phyloP scores from a whole-genome alignment of 2,329 filamentous ascomycete species.

The Exophiala spinifera region DNA sequence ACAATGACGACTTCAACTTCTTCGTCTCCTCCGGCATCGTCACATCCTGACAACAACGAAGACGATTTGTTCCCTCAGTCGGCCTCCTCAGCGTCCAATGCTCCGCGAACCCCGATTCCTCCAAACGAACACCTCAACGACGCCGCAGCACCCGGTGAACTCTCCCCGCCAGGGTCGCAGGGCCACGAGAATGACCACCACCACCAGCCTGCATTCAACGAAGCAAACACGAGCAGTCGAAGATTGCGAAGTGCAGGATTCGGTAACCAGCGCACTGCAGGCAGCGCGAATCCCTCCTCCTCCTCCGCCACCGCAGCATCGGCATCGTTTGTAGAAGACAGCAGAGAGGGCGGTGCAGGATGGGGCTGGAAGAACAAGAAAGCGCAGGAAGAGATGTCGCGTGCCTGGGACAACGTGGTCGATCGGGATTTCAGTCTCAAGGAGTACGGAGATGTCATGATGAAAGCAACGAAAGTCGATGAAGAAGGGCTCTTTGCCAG shows the following conservation, averaged over 20 bases:
- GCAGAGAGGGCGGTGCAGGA: constrained; percentile 45
- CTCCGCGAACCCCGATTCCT: constrained; percentile 18
- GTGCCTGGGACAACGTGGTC: constrained; percentile 49
- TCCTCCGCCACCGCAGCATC: neutral
- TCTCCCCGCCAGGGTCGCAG: constrained; percentile 29
- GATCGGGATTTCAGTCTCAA: constrained; percentile 51
- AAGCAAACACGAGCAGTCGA: constrained; percentile 14
- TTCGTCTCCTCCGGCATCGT: constrained; percentile 3
- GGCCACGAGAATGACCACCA: constrained; percentile 4
- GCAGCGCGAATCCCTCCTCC: neutral
- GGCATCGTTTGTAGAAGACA: constrained; percentile 9
- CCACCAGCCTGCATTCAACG: neutral
- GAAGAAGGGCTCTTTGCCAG: too few relatives aligned
- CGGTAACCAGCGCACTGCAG: neutral
- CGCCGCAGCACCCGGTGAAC: constrained; percentile 30
- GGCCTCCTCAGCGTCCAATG: constrained; percentile 1
- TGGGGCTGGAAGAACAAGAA: constrained; percentile 56
- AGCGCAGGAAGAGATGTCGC: constrained; percentile 54
- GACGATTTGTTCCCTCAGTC: constrained; percentile 9
- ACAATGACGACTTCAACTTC: constrained; percentile 28
- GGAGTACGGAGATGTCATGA: constrained; percentile 29
- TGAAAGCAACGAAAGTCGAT: neutral
- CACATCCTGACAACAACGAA: constrained; percentile 9
- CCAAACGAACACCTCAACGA: constrained; percentile 31
- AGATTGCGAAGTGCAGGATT: constrained; percentile 10